phyloP scores from a whole-genome alignment of 2,329 filamentous ascomycete species.

The Microsporum canis region DNA sequence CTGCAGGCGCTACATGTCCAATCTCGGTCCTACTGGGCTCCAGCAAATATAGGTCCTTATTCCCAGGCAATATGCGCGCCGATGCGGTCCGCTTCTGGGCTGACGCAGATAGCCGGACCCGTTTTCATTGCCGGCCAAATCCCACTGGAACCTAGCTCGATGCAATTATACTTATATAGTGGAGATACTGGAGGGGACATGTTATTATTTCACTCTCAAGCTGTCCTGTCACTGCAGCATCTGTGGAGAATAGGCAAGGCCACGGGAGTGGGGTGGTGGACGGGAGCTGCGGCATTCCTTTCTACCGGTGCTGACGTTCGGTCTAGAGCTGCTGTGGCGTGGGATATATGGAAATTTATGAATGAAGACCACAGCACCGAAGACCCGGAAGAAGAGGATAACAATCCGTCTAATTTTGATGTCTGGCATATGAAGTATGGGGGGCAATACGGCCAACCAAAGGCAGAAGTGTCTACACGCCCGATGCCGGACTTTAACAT shows the following conservation, averaged over 20 bases:
- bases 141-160: slow-evolving; percentile 67
- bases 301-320: slow-evolving; percentile 31
- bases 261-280: slow-evolving; percentile 63
- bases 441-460: slow-evolving; percentile 37
- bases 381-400: slow-evolving; percentile 20
- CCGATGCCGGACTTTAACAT: slow-evolving; percentile 22
- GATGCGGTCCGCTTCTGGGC: slow-evolving; percentile 23
- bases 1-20: slow-evolving; percentile 69
- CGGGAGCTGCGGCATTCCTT: slow-evolving; percentile 64
- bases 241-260: slow-evolving; percentile 70
- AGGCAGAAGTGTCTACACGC: slow-evolving; percentile 16
- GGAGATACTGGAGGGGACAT: slow-evolving; percentile 13
- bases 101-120: slow-evolving; percentile 15
- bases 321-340: slow-evolving; percentile 29
- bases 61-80: slow-evolving; percentile 67
- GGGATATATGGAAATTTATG: slow-evolving; percentile 36
- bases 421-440: slow-evolving; percentile 46
- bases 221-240: slow-evolving; percentile 71
- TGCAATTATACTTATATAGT: slow-evolving; percentile 40
- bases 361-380: slow-evolving; percentile 18
- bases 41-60: slow-evolving; percentile 94
- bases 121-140: slow-evolving; percentile 83
- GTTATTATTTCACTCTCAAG: slow-evolving; percentile 45
- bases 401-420: slow-evolving; percentile 31
- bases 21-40: slow-evolving; percentile 90